Conservation (phyloP, 108 stramenopile genomes). For the Nannochloropsis oceanica region DNA sequence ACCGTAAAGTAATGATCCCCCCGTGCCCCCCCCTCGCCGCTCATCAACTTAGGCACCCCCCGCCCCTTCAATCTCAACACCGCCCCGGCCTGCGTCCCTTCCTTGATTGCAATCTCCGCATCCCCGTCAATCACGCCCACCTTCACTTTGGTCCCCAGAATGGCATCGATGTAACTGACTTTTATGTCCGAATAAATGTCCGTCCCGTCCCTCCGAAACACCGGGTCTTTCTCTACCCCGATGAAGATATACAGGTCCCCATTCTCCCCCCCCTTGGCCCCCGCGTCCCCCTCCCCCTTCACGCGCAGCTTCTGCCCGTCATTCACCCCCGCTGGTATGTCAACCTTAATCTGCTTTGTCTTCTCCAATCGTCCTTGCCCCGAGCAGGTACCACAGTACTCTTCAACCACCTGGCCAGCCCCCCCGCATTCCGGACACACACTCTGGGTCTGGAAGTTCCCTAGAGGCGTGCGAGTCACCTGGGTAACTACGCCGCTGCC, state of each 20-base stretch:
- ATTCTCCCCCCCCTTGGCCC: slow-evolving; percentile 73
- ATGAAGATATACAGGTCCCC: slow-evolving; percentile 93
- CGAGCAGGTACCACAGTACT: slow-evolving; percentile 79
- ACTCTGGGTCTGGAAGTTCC: slow-evolving; percentile 87
- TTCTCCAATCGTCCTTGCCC: slow-evolving; percentile 77
- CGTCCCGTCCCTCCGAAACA: slow-evolving; percentile 76
- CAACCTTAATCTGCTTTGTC: slow-evolving; percentile 88
- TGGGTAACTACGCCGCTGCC: slow-evolving; percentile 78
- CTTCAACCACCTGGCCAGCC: slow-evolving; percentile 73
- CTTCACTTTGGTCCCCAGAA: slow-evolving; percentile 73
- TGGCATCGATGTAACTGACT: slow-evolving; percentile 80
- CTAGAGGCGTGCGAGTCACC: slow-evolving; percentile 82
- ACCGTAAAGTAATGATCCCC: slow-evolving; percentile 93
- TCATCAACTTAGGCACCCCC: slow-evolving; percentile 65
- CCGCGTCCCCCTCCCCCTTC: slow-evolving; percentile 84
- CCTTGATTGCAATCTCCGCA: slow-evolving; percentile 84
- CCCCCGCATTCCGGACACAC: slow-evolving; percentile 83
- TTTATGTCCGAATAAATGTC: slow-evolving; percentile 76
- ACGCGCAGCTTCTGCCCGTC: slow-evolving; percentile 89
- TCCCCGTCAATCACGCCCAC: slow-evolving; percentile 77
- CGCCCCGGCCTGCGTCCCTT: slow-evolving; percentile 90
- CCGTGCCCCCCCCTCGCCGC: slow-evolving; percentile 43
- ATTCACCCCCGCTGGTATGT: slow-evolving; percentile 84
- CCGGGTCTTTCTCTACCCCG: slow-evolving; percentile 66
- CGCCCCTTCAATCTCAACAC: slow-evolving; percentile 80